phyloP scores from a whole-genome alignment of 2,329 filamentous ascomycete genomes.

The Scolecobasidium constrictum region DNA sequence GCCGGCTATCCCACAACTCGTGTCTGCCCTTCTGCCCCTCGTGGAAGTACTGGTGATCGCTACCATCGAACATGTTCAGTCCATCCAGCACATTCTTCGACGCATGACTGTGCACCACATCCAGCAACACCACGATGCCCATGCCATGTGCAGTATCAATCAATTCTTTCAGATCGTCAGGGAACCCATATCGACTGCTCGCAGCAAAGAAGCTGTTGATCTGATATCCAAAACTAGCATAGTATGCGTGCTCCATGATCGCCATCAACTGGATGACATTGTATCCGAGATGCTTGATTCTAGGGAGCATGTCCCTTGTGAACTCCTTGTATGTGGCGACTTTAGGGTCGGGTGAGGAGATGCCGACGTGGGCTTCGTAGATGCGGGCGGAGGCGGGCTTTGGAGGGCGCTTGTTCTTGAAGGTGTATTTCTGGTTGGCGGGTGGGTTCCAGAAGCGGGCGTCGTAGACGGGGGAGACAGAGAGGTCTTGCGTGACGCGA shows the following conservation, averaged over 20 bases:
- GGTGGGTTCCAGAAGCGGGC: slow-evolving; percentile 96
- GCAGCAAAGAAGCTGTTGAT: slow-evolving; percentile 98
- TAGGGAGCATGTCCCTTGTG: slow-evolving; percentile 79
- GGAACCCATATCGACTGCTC: slow-evolving; percentile 85
- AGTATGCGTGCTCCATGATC: slow-evolving; percentile 98
- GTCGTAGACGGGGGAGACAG: slow-evolving; percentile 84
- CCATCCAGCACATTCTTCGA: slow-evolving; percentile 96
- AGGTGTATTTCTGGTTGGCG: slow-evolving; percentile 60
- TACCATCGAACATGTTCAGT: slow-evolving; percentile 90
- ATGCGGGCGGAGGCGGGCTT: slow-evolving; percentile 82
- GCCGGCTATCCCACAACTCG: slow-evolving; percentile 87
- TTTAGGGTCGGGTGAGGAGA: slow-evolving; percentile 79
- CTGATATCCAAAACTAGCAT: slow-evolving; percentile 97
- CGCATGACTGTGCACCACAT: slow-evolving; percentile 95
- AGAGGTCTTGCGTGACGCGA: slow-evolving; percentile 87
- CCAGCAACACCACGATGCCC: slow-evolving; percentile 82
- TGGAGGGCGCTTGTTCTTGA: slow-evolving; percentile 71
- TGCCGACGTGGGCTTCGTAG: slow-evolving; percentile 98
- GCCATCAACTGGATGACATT: slow-evolving; percentile 99
- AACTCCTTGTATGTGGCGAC: slow-evolving; percentile 98
- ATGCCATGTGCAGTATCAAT: slow-evolving; percentile 89
- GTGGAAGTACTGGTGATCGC: slow-evolving; percentile 94
- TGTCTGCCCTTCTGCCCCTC: slow-evolving; percentile 73
- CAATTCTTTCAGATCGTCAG: slow-evolving; percentile 92
- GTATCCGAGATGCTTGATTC: slow-evolving; percentile 84